Base-by-base conservation (phyloP, 2,329 filamentous ascomycete genomes). In the Curvularia eragrostidis region DNA sequence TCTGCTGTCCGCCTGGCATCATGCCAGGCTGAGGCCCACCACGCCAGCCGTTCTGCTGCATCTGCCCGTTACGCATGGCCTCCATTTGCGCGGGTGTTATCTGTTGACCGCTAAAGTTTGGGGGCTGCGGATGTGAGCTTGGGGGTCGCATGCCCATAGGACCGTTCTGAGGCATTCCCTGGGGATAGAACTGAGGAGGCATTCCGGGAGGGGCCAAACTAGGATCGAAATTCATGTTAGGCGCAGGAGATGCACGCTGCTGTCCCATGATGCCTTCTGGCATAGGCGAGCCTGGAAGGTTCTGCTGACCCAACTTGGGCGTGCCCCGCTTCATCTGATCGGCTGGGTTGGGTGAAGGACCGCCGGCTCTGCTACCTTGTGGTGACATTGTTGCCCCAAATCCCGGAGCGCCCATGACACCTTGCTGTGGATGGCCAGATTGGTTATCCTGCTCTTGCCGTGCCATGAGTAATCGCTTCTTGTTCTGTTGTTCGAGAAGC, bases 401-500 rank as follows among this genome's bases (percentile, higher is more conserved):
- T 81, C 57, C 82, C 75, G 56, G 83, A 74, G 48, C 78, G 12
- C 79, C 84, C 26, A 59, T 84, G 43, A 83, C 84, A 53, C 74
- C 73, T 50, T 77, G 76, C 23, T 73, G 77, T 52, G 81, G 80
- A 21, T 82, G 82, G 49, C 82, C 83, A 58, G 80, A 75, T 75
- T 88, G 84, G 71, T 80, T 86, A 62, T 93, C 91, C 75, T 94
- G 90, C 73, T 93, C 87, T 77, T 88, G 89, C 18, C 91, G 87
- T 36, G 91, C 91, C 90, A 93, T 92, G 82, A 93, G 87, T 48
- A 94, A 82, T 18, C 91, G 83, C 78, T 93, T 93, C 82, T 93
- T 94, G 69, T 94, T 94, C 78, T 94, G 90, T 77, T 93, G 91
- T 77, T 94, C 91, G 15, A 94, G 83, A 48, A 93, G 79, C 91